phyloP scores from a whole-genome alignment of 371 early-diverging fungal genomes.

The Synchytrium microbalum region DNA sequence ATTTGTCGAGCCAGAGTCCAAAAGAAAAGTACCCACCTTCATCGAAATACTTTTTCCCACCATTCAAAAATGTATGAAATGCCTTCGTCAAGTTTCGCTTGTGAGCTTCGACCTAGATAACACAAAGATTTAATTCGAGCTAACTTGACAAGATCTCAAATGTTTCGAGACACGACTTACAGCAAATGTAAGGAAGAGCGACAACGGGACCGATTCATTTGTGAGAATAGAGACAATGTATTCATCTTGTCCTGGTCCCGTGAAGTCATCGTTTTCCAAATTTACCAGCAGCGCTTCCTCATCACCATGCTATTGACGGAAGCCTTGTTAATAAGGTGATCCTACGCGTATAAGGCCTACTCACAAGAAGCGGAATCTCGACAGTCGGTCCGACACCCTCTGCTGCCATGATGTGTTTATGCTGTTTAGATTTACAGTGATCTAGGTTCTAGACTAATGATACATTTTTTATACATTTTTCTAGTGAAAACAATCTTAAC shows the following conservation, averaged over 20 bases:
- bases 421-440: no score
- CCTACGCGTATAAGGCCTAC: no score
- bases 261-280: not conserved
- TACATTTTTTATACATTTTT: no score
- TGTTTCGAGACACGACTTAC: conserved; percentile 40
- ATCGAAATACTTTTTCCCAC: conserved; percentile 13
- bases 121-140: not conserved
- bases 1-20: not conserved
- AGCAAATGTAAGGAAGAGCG: conserved; percentile 70
- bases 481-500: no score
- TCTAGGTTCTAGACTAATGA: no score
- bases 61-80: conserved; percentile 26
- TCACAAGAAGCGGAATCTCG: no score
- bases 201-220: conserved; percentile 59
- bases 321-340: no score
- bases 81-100: conserved; percentile 26
- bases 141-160: not conserved
- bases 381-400: no score
- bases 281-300: not conserved
- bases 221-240: conserved; percentile 72
- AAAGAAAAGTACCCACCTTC: conserved; percentile 5
- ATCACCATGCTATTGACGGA: not conserved
- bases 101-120: conserved; percentile 66
- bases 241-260: conserved; percentile 36
- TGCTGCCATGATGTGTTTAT: no score